These are phyloP conservation scores for Rhytidiadelphus loreus DNA, from an alignment of 225 moss, liverwort and hornwort species.

Conservation along the genomic window DNA sequence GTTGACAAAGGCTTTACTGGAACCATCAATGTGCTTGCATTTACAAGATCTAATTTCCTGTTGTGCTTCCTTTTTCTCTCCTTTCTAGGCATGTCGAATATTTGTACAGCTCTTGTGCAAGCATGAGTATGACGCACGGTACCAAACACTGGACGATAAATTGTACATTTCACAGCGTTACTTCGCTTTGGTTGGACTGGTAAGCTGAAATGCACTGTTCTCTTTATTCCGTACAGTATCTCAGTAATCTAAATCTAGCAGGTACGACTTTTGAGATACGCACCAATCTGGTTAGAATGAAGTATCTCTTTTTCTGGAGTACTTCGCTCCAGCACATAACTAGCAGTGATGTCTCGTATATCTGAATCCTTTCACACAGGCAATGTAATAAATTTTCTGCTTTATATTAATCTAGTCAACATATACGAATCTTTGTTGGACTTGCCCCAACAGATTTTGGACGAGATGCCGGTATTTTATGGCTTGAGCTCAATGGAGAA, in stretches of 20 bases:
- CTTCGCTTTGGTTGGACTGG: constrained; percentile 91
- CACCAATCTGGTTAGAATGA: neutral
- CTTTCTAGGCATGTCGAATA: constrained; percentile 75
- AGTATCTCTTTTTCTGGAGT: neutral
- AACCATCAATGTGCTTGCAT: neutral
- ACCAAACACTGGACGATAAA: constrained; percentile 95
- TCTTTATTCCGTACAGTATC: neutral
- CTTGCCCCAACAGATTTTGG: constrained; percentile 61
- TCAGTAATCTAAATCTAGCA: neutral
- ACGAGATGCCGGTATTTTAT: constrained; percentile 98
- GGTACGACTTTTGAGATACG: neutral
- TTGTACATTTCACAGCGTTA: constrained; percentile 97
- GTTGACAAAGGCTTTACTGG: neutral
- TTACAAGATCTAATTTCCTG: neutral
- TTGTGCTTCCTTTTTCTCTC: constrained; percentile 1
- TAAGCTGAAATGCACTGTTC: constrained; percentile 25
- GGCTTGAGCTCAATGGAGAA: constrained; percentile 76
- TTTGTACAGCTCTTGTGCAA: constrained; percentile 95
- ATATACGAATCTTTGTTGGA: neutral
- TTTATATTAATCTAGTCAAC: neutral
- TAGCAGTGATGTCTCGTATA: neutral
- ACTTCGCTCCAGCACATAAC: neutral
- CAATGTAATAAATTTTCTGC: neutral
- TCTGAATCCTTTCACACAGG: neutral
- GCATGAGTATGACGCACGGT: constrained; percentile 93